Conservation (phyloP, 805 yeast species). For the Diddensiella santjacobensis region DNA sequence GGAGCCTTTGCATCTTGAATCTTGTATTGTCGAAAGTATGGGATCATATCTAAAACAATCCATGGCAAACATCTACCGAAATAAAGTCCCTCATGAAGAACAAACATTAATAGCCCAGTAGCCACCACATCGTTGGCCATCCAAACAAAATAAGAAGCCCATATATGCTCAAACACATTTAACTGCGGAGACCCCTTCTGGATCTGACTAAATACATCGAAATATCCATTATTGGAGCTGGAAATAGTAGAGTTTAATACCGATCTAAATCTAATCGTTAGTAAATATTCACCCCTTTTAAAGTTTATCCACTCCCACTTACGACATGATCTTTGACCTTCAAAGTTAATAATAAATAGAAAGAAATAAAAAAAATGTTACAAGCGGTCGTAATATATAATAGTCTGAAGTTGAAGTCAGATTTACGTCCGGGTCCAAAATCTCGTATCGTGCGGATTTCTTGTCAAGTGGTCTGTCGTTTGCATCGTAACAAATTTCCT, state of each 20-base stretch:
- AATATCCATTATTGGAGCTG: neutral
- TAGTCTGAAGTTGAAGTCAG: no score
- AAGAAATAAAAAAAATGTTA: no score
- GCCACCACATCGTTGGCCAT: conserved; percentile 86
- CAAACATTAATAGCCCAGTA: conserved; percentile 81
- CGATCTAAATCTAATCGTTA: neutral
- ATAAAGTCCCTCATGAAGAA: conserved; percentile 82
- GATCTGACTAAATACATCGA: neutral
- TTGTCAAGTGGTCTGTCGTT: neutral
- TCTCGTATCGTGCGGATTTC: neutral
- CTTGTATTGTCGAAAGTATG: conserved; percentile 81
- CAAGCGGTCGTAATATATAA: no score
- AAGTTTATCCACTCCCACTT: neutral
- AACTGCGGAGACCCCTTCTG: conserved; percentile 7
- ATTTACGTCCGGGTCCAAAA: neutral
- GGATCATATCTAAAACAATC: conserved; percentile 80
- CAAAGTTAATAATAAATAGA: no score
- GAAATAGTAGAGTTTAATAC: neutral
- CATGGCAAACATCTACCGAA: conserved; percentile 92
- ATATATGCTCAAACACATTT: conserved; percentile 57
- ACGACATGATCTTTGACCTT: neutral
- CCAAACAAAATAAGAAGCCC: conserved; percentile 89
- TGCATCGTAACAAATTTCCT: neutral
- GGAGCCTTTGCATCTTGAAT: conserved; percentile 86
- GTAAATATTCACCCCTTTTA: neutral